Base-by-base conservation (phyloP, 2,329 filamentous ascomycete species). In the Bipolaris zeicola region DNA sequence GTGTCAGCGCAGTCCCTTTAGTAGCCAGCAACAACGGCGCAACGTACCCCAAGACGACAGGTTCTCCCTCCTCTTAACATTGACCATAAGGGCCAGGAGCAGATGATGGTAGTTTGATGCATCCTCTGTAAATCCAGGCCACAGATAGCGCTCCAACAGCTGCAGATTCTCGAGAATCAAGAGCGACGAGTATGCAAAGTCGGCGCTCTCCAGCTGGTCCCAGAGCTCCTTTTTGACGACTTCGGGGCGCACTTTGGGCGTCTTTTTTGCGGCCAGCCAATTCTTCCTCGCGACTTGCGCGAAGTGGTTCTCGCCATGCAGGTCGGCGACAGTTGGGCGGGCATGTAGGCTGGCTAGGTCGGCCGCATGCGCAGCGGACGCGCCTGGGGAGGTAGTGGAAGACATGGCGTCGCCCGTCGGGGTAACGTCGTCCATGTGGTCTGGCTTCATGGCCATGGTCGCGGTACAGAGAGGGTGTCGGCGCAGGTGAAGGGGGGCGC, bases 81-180 rank as follows among this genome's bases (percentile, higher is more conserved):
- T 96, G 61, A 90, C 85, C 68, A 99, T 88, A 61, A 97, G 78
- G 14, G 90, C 90, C 69, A 98, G 87, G 60, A 99, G 82, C 33
- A 98, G 81, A 51, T 97, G 89, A 75, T 99, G 94, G 70, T 92
- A 89, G 75, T 99, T 96, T 31, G 94, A 96, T 3, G 92, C 87
- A 68, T 95, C 88, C 62, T 96, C 91, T 11, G 85, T 87, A 74
- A 96, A 99, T 49, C 90, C 91, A 43, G 95, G 95, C 95, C 95
- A 99, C 26, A 99, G 83, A 73, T 96, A 98, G 71, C 85, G 90
- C 76, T 99, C 95, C 57, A 99, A 79, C 39, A 93, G 87, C 79
- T 97, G 95, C 67, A 98, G 78, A 66, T 92, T 94, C 78, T 99
- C 95, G 52, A 99, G 83, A 24, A 91, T 85, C 62, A 96, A 80